Conservation (phyloP, 768 basidiomycete genomes). For the Russula olivacea region DNA sequence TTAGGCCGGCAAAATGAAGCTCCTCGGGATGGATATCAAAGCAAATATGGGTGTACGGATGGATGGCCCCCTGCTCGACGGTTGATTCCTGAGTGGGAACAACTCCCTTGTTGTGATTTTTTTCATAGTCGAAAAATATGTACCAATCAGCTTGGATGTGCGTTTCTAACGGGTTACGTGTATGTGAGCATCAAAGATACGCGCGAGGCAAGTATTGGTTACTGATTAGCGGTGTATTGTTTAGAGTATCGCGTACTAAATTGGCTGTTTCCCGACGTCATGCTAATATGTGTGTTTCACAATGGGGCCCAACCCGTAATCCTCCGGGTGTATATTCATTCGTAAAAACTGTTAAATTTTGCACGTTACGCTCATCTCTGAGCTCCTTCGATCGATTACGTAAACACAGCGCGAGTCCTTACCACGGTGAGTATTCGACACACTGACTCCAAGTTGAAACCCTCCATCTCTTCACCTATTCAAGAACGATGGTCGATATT, state of each 20-base stretch:
- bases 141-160: not conserved
- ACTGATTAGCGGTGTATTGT: too few species aligned
- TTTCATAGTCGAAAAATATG: slow-evolving; percentile 11
- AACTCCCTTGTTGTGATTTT: not conserved
- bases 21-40: slow-evolving; percentile 83
- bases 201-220: too few species aligned
- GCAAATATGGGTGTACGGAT: slow-evolving; percentile 82
- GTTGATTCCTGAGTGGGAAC: slow-evolving; percentile 20
- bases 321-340: too few species aligned
- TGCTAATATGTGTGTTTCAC: too few species aligned
- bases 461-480: not conserved
- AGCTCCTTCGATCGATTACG: too few species aligned
- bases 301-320: too few species aligned
- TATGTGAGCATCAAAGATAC: not conserved
- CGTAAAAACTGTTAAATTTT: too few species aligned
- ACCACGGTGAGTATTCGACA: too few species aligned
- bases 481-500: slow-evolving; percentile 18
- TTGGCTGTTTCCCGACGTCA: too few species aligned
- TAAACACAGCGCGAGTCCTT: too few species aligned
- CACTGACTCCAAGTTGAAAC: not conserved
- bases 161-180: not conserved
- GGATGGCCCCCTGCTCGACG: slow-evolving; percentile 65
- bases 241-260: too few species aligned
- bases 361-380: too few species aligned
- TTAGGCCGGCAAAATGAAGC: slow-evolving; percentile 77